A percentile compares a stretch with the other conserved stretches of the same genome.
These are phyloP conservation scores for Lepraria neglecta DNA, from an alignment of 495 filamentous ascomycete genomes.

Conservation along the genomic window DNA sequence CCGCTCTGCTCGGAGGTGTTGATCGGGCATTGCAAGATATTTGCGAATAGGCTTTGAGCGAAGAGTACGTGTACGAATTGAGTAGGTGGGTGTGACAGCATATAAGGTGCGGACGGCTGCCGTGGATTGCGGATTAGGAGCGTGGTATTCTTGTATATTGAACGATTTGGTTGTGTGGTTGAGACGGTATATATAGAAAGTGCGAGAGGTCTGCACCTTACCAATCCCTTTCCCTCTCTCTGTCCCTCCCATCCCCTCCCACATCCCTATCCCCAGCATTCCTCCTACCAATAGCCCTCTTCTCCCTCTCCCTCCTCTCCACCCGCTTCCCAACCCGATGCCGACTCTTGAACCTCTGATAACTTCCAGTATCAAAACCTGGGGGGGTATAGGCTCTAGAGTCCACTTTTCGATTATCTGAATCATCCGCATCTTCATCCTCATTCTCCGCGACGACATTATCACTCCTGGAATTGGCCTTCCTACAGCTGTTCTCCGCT, in stretches of 20 bases:
- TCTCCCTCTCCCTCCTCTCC: slow-evolving; percentile 21
- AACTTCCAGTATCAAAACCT: not conserved
- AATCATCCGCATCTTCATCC: slow-evolving; percentile 12
- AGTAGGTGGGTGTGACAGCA: too few relatives aligned
- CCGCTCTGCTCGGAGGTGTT: too few relatives aligned
- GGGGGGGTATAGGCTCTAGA: not conserved
- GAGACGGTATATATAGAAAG: too few relatives aligned
- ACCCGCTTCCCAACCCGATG: not conserved
- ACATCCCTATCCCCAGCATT: slow-evolving; percentile 17
- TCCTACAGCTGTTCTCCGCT: not conserved
- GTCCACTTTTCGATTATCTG: slow-evolving; percentile 1
- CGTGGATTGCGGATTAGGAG: too few relatives aligned
- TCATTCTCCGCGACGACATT: too few relatives aligned
- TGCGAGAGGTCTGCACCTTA: not conserved
- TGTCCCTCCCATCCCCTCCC: slow-evolving; percentile 5
- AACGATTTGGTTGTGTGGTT: too few relatives aligned
- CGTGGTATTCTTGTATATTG: too few relatives aligned
- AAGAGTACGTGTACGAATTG: too few relatives aligned
- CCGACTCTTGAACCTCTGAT: slow-evolving; percentile 11
- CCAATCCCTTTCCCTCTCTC: slow-evolving; percentile 10
- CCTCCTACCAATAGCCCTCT: slow-evolving; percentile 13
- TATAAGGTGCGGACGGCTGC: too few relatives aligned
- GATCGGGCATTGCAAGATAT: too few relatives aligned
- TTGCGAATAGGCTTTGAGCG: too few relatives aligned
- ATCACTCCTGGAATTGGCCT: not conserved